These are phyloP conservation scores for Parascedosporium putredinis DNA, from an alignment of 2,329 filamentous ascomycete species.

Conservation along the genomic window DNA sequence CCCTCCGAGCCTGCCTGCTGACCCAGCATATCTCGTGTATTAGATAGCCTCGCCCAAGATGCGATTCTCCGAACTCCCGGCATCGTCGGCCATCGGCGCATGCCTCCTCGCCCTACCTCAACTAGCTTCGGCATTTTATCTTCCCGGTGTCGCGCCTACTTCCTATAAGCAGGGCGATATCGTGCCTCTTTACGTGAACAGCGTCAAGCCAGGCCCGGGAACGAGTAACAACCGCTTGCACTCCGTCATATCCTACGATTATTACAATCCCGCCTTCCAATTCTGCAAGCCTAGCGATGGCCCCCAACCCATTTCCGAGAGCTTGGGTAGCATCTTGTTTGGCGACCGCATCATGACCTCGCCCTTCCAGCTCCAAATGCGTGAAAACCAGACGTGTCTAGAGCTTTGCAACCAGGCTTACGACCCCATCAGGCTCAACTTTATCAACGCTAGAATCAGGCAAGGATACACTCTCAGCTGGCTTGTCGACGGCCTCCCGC, in stretches of 20 bases:
- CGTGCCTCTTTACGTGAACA: constrained; percentile 87
- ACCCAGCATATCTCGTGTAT: background rate
- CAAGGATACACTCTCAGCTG: constrained; percentile 90
- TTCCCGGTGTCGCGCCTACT: constrained; percentile 88
- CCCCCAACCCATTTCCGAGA: constrained; percentile 66
- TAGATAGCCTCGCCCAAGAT: constrained; percentile 23
- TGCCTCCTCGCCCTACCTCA: constrained; percentile 39
- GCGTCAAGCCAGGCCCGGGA: constrained; percentile 75
- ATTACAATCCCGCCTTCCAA: constrained; percentile 80
- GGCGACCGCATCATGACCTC: constrained; percentile 97
- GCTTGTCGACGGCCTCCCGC: constrained; percentile 93
- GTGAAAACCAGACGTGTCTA: constrained; percentile 78
- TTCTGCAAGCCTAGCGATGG: constrained; percentile 77
- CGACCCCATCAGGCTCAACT: constrained; percentile 56
- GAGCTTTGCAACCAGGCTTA: constrained; percentile 59
- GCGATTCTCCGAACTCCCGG: constrained; percentile 34
- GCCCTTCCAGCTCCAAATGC: constrained; percentile 83
- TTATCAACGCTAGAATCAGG: constrained; percentile 72
- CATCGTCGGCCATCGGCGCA: constrained; percentile 38
- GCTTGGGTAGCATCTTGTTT: constrained; percentile 90
- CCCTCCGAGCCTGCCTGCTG: too few species aligned
- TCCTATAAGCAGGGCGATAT: constrained; percentile 72
- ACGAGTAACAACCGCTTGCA: constrained; percentile 69
- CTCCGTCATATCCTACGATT: constrained; percentile 93
- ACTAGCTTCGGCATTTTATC: constrained; percentile 71